Percentiles rank a stretch among this genome's conserved stretches.
Conservation (phyloP, 1,139 yeast species). For the Candida albicans region DNA sequence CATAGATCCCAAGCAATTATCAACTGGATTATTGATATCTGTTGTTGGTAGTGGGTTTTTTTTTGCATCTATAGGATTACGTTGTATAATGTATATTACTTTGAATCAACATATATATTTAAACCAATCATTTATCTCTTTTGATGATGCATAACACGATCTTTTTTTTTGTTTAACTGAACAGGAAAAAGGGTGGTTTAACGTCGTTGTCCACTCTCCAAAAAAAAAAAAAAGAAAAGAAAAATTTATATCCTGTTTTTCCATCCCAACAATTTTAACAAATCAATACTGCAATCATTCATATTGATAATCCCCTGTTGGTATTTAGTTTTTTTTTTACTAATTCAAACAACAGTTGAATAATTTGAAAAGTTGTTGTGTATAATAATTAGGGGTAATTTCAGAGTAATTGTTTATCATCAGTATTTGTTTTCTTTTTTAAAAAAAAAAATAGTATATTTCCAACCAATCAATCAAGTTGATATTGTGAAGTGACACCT, state of each 20-base stretch:
- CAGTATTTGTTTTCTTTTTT: too few species aligned
- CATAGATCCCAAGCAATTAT: too few species aligned
- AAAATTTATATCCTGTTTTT: not conserved
- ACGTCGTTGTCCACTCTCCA: conserved; percentile 8
- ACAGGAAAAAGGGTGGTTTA: conserved; percentile 2
- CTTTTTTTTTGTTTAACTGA: conserved; percentile 1
- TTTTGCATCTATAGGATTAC: not conserved
- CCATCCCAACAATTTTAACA: not conserved
- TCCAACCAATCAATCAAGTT: not conserved
- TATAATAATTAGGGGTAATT: too few species aligned
- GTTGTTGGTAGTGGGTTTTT: not conserved
- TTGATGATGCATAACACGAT: conserved; percentile 5
- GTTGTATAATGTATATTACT: not conserved
- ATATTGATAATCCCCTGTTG: too few species aligned
- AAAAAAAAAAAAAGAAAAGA: conserved; percentile 1
- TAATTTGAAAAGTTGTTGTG: too few species aligned
- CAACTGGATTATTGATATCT: too few species aligned
- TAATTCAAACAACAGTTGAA: too few species aligned
- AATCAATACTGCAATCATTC: too few species aligned
- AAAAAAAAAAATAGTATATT: too few species aligned
- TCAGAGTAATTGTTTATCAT: too few species aligned
- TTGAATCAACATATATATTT: not conserved
- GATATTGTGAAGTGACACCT: not conserved
- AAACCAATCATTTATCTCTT: conserved; percentile 5
- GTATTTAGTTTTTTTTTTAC: too few species aligned